phyloP scores from a whole-genome alignment of 768 basidiomycete genomes.

The Tulasnella sp. region DNA sequence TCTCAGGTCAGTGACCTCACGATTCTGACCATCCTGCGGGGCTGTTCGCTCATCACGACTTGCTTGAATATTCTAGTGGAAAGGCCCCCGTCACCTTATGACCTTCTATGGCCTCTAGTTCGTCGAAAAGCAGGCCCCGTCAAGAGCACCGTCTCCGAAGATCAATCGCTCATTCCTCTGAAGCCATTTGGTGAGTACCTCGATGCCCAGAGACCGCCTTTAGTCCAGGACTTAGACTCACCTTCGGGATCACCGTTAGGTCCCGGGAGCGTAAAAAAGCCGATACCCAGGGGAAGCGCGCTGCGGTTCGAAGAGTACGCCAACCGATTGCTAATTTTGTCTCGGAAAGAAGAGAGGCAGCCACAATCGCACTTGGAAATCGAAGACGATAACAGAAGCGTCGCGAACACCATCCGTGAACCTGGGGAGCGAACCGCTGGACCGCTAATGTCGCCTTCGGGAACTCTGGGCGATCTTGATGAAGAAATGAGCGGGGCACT shows the following conservation, averaged over 20 bases:
- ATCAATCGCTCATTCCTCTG: background rate
- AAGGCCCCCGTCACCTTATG: conserved; percentile 61
- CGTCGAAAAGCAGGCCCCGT: conserved; percentile 37
- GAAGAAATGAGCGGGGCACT: conserved; percentile 42
- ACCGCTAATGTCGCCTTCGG: conserved; percentile 10
- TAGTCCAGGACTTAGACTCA: background rate
- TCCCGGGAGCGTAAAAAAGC: background rate
- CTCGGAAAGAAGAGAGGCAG: background rate
- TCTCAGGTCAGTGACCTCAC: conserved; percentile 54
- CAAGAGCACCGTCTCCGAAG: conserved; percentile 37
- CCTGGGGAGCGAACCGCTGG: background rate
- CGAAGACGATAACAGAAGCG: conserved; percentile 20
- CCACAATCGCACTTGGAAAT: background rate
- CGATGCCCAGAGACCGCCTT: background rate
- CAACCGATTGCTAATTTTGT: conserved; percentile 10
- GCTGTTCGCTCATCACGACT: background rate
- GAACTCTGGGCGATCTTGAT: conserved; percentile 17
- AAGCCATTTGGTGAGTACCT: background rate
- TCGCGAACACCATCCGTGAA: background rate
- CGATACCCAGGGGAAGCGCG: background rate
- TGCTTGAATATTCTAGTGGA: conserved; percentile 41
- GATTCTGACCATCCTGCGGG: conserved; percentile 40
- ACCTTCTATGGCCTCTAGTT: conserved; percentile 75
- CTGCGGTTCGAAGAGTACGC: conserved; percentile 25
- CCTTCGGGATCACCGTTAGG: background rate